These are phyloP conservation scores for Penicillium sp. DNA, from an alignment of 2,329 filamentous ascomycete species.

Conservation along the genomic window DNA sequence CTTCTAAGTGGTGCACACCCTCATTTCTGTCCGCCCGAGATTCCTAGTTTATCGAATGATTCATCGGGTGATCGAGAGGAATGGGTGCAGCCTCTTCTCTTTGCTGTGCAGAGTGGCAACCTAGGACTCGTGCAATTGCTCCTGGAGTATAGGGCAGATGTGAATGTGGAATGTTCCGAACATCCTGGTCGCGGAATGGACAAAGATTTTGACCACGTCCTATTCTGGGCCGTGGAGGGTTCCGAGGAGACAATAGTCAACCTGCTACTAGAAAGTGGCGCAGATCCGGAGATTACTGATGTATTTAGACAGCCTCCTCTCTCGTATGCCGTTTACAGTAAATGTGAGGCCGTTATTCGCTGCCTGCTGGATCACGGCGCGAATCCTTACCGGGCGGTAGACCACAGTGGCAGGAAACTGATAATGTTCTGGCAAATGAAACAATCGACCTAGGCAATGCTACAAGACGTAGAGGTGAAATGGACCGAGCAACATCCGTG, in stretches of 20 bases:
- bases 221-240: background rate
- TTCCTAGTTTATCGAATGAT: too few species aligned
- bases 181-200: too few species aligned
- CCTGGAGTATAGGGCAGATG: background rate
- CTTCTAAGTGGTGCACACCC: background rate
- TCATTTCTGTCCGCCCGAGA: background rate
- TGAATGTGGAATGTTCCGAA: background rate
- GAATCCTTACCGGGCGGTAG: background rate
- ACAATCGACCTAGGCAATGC: too few species aligned
- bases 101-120: background rate
- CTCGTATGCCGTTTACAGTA: background rate
- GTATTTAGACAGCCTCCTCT: background rate
- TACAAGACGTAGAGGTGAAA: too few species aligned
- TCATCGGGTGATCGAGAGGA: too few species aligned
- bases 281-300: background rate
- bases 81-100: background rate
- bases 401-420: background rate
- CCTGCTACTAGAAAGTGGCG: background rate
- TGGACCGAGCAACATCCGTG: too few species aligned
- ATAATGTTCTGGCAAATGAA: too few species aligned
- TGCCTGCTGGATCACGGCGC: background rate
- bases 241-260: background rate
- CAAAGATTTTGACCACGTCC: background rate
- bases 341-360: background rate
- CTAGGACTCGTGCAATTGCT: background rate